Evolutionary conservation across 352 stramenopile species (phyloP).

Genomic region (Pythium diclinum): DNA sequence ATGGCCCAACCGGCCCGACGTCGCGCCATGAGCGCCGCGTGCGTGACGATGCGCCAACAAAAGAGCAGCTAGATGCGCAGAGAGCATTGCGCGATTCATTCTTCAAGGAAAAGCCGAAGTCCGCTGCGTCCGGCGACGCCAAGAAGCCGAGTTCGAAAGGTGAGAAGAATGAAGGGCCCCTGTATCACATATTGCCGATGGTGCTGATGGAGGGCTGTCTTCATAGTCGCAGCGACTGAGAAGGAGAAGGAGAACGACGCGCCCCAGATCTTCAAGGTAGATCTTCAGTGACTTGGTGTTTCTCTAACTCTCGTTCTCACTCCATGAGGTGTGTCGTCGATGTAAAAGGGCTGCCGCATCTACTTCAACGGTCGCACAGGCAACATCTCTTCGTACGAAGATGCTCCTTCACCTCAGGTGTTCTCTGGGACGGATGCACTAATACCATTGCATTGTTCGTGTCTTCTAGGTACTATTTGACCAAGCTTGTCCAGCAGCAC

Average conservation of each 20-base stretch:
- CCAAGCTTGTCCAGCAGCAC: conserved; percentile 76
- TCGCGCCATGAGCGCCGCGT: conserved; percentile 48
- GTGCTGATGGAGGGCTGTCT: not conserved
- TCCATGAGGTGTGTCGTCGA: conserved; percentile 1
- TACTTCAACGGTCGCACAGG: conserved; percentile 80
- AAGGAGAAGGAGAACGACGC: conserved; percentile 16
- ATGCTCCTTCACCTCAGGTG: not conserved
- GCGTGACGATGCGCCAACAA: conserved; percentile 29
- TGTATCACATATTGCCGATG: not conserved
- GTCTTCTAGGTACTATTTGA: conserved; percentile 66
- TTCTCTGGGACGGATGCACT: no score
- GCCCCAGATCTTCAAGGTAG: conserved; percentile 58
- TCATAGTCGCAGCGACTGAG: conserved; percentile 4
- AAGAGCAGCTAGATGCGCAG: conserved; percentile 28
- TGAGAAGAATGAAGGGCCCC: not conserved
- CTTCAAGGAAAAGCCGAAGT: conserved; percentile 25
- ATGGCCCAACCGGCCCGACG: conserved; percentile 68
- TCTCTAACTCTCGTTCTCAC: not conserved
- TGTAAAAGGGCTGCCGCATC: conserved; percentile 59
- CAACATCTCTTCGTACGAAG: conserved; percentile 71
- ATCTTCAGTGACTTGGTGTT: no score
- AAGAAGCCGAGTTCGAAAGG: not conserved
- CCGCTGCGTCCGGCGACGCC: not conserved
- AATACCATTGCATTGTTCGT: not conserved
- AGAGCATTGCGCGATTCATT: conserved; percentile 40